Evolutionary conservation across 192 early-diverging fungal species (phyloP).

Genomic region (Coemansia sp.): DNA sequence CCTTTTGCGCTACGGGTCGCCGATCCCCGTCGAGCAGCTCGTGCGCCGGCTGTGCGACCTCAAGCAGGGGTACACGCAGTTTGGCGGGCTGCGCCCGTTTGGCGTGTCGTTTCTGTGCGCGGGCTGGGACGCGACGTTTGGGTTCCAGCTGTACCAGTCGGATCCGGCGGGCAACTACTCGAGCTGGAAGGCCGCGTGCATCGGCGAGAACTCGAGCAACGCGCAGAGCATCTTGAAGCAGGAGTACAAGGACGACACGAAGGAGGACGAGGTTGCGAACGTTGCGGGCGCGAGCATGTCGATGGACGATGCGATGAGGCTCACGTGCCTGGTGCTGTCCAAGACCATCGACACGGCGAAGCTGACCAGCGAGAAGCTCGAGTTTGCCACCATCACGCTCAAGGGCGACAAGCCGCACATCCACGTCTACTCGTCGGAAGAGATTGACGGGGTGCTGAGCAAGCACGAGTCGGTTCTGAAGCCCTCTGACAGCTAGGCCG

Average conservation of each 20-base stretch:
- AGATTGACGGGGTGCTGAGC: constrained; percentile 43
- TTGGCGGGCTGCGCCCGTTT: constrained; percentile 96
- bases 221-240: constrained; percentile 93
- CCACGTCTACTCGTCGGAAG: constrained; percentile 33
- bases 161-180: constrained; percentile 99
- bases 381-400: constrained; percentile 81
- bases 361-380: constrained; percentile 88
- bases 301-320: constrained; percentile 84
- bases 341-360: constrained; percentile 97
- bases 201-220: constrained; percentile 91
- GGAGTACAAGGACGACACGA: constrained; percentile 85
- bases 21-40: constrained; percentile 92
- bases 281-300: constrained; percentile 37
- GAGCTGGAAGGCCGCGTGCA: constrained; percentile 98
- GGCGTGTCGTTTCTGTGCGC: constrained; percentile 98
- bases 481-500: constrained; percentile 25
- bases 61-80: constrained; percentile 99
- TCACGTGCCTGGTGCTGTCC: constrained; percentile 91
- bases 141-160: constrained; percentile 97
- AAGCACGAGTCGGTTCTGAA: constrained; percentile 43
- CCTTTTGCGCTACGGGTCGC: constrained; percentile 82
- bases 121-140: constrained; percentile 84
- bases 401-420: constrained; percentile 37
- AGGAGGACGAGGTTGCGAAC: not conserved
- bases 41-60: constrained; percentile 94